Conservation (phyloP, 345 rosid genomes). For the Ricinus communis region DNA sequence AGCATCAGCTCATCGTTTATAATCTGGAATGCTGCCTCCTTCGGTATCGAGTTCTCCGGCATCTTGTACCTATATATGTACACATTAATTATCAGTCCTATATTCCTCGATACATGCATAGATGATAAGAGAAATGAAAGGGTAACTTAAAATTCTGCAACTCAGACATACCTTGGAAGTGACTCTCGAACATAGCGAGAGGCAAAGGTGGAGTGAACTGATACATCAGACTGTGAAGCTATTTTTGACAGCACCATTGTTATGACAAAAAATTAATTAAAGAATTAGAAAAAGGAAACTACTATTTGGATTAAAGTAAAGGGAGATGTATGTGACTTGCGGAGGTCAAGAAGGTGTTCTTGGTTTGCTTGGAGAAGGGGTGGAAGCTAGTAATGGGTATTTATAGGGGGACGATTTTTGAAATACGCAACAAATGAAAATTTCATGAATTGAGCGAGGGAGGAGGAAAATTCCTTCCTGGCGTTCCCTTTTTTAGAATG, state of each 20-base stretch:
- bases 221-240: conserved; percentile 60
- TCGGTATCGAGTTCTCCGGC: conserved; percentile 83
- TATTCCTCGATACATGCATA: too few species aligned
- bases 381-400: not conserved
- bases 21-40: conserved; percentile 93
- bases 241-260: conserved; percentile 68
- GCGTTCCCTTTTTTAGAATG: too few species aligned
- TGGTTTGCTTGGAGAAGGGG: conserved; percentile 1
- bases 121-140: too few species aligned
- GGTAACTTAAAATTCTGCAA: too few species aligned
- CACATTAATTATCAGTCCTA: too few species aligned
- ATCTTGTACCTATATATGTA: conserved; percentile 56
- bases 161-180: conserved; percentile 53
- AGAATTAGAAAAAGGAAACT: not conserved
- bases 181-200: conserved; percentile 82
- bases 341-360: too few species aligned
- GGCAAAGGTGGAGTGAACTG: conserved; percentile 84
- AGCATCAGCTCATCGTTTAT: conserved; percentile 84
- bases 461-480: too few species aligned
- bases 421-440: not conserved
- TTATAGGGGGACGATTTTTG: not conserved
- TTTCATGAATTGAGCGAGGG: not conserved
- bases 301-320: too few species aligned
- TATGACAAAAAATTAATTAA: not conserved
- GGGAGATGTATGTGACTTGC: too few species aligned